Evolutionary conservation across 495 filamentous ascomycete genomes (phyloP).

Genomic region (Massariosphaeria phaeospora): DNA sequence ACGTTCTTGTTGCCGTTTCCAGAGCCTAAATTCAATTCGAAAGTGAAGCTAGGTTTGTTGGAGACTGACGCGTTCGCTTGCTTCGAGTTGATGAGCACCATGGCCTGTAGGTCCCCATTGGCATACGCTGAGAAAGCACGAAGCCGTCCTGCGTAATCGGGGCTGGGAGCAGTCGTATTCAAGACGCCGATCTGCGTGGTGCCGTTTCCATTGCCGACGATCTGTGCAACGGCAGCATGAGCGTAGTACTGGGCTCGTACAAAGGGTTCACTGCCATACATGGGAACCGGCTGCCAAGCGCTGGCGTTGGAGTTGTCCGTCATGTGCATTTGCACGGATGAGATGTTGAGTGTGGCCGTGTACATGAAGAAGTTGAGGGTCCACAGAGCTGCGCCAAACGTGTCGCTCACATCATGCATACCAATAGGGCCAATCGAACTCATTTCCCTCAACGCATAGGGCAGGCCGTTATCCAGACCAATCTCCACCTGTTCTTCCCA

Average conservation of each 20-base stretch:
- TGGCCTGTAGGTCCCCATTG: conserved; percentile 27
- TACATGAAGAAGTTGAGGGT: conserved; percentile 33
- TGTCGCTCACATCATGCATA: conserved; percentile 30
- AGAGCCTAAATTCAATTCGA: conserved; percentile 31
- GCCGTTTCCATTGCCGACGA: conserved; percentile 37
- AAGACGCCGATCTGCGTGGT: conserved; percentile 33
- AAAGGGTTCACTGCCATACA: conserved; percentile 32
- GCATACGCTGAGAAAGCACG: conserved; percentile 37
- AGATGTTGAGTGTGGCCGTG: conserved; percentile 36
- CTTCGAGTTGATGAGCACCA: conserved; percentile 39
- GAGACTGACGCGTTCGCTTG: conserved; percentile 30
- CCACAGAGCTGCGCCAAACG: conserved; percentile 30
- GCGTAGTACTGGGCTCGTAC: conserved; percentile 42
- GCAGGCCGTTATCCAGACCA: conserved; percentile 34
- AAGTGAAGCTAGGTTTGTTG: conserved; percentile 22
- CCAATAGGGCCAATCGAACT: conserved; percentile 38
- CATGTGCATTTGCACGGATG: conserved; percentile 42
- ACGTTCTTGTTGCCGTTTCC: conserved; percentile 23
- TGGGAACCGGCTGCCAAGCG: conserved; percentile 39
- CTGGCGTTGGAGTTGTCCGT: conserved; percentile 39
- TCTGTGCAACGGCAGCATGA: conserved; percentile 39
- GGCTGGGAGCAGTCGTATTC: conserved; percentile 5
- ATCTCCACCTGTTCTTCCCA: conserved; percentile 36
- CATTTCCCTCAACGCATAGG: conserved; percentile 40
- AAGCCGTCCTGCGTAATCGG: conserved; percentile 31